These are phyloP conservation scores for Helianthus tuberosus DNA, from an alignment of 129 eudicot genomes.

Conservation along the genomic window DNA sequence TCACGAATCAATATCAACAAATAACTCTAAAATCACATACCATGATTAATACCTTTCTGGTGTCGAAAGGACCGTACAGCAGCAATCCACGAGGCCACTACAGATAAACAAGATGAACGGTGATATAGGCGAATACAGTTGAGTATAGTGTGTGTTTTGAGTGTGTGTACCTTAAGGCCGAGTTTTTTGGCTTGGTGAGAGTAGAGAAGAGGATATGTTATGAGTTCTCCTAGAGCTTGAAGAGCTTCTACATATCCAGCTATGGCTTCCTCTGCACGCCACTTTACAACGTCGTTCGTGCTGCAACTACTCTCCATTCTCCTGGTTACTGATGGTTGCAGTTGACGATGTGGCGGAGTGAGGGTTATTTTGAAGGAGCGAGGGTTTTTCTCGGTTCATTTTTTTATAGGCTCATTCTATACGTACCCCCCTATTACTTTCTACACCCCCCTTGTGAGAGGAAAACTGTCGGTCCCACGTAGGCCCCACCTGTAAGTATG, in stretches of 20 bases:
- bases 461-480: too few relatives aligned
- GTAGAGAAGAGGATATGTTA: conserved; percentile 65
- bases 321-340: conserved; percentile 12
- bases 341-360: not conserved
- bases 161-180: conserved; percentile 59
- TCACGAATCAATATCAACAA: not conserved
- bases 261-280: conserved; percentile 81
- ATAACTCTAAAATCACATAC: conserved; percentile 8
- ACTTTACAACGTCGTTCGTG: conserved; percentile 33
- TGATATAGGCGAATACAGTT: not conserved
- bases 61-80: conserved; percentile 93
- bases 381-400: conserved; percentile 14
- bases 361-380: conserved; percentile 8
- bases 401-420: too few relatives aligned
- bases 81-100: conserved; percentile 95
- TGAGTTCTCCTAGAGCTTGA: conserved; percentile 85
- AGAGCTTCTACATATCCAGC: conserved; percentile 87
- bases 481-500: too few relatives aligned
- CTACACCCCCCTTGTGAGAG: too few relatives aligned
- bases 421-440: too few relatives aligned
- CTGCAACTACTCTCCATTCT: conserved; percentile 37
- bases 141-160: not conserved
- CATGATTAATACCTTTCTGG: conserved; percentile 72
- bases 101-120: not conserved
- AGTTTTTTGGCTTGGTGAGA: conserved; percentile 53